These are phyloP conservation scores for Croton setiger DNA, from an alignment of 441 rosid species.

Conservation along the genomic window DNA sequence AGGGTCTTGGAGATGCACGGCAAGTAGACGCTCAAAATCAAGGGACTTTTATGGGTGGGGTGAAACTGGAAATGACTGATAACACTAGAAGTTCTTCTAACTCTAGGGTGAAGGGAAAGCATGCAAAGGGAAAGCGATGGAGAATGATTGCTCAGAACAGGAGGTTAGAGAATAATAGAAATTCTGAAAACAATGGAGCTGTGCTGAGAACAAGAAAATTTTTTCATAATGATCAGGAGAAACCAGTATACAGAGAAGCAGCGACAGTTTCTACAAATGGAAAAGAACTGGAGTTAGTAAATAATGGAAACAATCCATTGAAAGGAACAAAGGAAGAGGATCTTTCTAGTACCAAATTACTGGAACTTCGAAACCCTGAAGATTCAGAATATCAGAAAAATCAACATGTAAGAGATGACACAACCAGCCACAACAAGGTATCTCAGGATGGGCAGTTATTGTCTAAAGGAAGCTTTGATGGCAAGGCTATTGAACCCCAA, in stretches of 20 bases:
- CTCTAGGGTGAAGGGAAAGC: conserved; percentile 16
- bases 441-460: background rate
- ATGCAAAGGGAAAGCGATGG: conserved; percentile 35
- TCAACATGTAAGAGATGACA: background rate
- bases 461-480: conserved; percentile 12
- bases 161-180: conserved; percentile 24
- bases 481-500: conserved; percentile 1
- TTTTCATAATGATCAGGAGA: conserved; percentile 10
- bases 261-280: conserved; percentile 2
- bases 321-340: conserved; percentile 7
- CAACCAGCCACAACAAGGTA: conserved; percentile 10
- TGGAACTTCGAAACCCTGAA: conserved; percentile 3
- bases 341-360: conserved; percentile 2
- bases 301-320: background rate
- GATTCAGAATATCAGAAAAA: conserved; percentile 10
- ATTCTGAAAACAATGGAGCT: conserved; percentile 16
- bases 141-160: conserved; percentile 31
- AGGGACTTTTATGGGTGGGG: conserved; percentile 19
- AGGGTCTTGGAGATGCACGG: conserved; percentile 16
- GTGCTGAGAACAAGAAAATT: conserved; percentile 15
- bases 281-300: background rate
- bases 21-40: conserved; percentile 10
- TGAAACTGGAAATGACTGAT: conserved; percentile 24
- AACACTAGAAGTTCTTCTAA: conserved; percentile 3
- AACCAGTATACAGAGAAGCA: conserved; percentile 14